A percentile compares a stretch with the other conserved stretches of the same genome.
Conservation (phyloP, 495 filamentous ascomycete genomes). For the Jackrogersella minutella region DNA sequence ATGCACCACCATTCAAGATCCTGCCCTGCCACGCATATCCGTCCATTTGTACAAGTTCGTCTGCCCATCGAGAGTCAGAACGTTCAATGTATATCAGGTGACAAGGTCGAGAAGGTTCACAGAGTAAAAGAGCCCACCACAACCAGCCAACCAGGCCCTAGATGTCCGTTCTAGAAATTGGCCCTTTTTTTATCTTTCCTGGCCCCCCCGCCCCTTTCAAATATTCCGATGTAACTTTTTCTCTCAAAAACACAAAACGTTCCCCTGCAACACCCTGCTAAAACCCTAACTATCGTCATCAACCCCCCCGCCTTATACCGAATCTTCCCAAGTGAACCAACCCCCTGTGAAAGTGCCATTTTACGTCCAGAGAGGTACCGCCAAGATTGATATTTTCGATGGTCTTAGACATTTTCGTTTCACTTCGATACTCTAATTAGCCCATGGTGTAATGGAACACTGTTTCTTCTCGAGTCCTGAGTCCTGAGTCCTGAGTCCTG, state of each 20-base stretch:
- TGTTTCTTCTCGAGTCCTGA: not conserved
- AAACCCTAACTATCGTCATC: constrained; percentile 35
- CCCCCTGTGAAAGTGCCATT: constrained; percentile 46
- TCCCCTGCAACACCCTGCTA: constrained; percentile 40
- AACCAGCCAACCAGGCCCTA: constrained; percentile 48
- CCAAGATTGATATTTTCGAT: constrained; percentile 50
- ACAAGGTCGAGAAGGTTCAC: constrained; percentile 43
- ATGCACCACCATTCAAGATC: constrained; percentile 58
- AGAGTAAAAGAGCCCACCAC: constrained; percentile 40
- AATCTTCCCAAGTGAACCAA: constrained; percentile 48
- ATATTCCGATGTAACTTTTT: constrained; percentile 46
- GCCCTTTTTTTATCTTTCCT: constrained; percentile 57
- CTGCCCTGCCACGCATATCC: constrained; percentile 46
- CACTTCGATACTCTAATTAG: constrained; percentile 44
- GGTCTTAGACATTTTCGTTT: constrained; percentile 14
- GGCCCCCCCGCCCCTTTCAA: constrained; percentile 39
- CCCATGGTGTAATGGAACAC: not conserved
- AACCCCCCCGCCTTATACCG: constrained; percentile 35
- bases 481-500: too few species aligned
- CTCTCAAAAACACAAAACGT: constrained; percentile 36
- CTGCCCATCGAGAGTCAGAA: constrained; percentile 44
- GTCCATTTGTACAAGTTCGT: constrained; percentile 49
- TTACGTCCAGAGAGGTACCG: constrained; percentile 48
- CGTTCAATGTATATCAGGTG: constrained; percentile 46
- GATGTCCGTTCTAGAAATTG: constrained; percentile 51